Evolutionary conservation across 192 early-diverging fungal species (phyloP), one percentile per base, ranked within the genome.

Genomic region (Coemansia sp.): DNA sequence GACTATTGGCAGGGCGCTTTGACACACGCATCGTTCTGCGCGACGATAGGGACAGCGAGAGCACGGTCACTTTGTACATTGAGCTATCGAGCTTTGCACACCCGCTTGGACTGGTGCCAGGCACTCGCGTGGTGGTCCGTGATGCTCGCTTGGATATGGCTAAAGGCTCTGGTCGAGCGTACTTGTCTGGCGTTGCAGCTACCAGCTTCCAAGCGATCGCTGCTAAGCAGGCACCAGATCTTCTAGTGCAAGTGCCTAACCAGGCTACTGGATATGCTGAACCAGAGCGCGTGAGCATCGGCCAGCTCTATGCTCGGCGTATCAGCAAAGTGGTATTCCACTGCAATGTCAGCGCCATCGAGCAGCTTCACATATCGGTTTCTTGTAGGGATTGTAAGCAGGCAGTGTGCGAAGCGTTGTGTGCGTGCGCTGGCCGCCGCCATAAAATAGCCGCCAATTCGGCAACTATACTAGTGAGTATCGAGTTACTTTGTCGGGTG

Each of bases 81-180:
- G 76, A 70, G 31, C 61, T 81, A 27, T 50, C 62, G 6, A 76
- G 58, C 17, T 70, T 67, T 37, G 59, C 71, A 8, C 79, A 81
- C 27, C 71, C 79, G 2, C 41, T 74, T 27, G 70, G 71, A 0
- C n/a, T 81, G 55, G 51, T 81, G 21, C 79, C 70, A 1, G 79
- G 79, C 14, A 39, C 71, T 8, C 58, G 51, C 15, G 50, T 75
- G 1, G 61, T 70, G n/a, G 62, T 73, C 21, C 65, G 64, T 2
- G 64, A 76, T 34, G 68, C 67, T 9, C 23, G 34, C 15, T 25
- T 73, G 19, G 46, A 21, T 29, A 34, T 69, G 10, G 51, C 79
- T 0, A 69, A 66, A 29, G 38, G 46, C 41, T 66, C 62, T 0
- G 62, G 68, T 39, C 66, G 69, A 15, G 32, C 61, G 42, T 81